Percentiles rank a stretch among this genome's conserved stretches.
Conservation (phyloP, 345 rosid genomes). For the Citrus medica region DNA sequence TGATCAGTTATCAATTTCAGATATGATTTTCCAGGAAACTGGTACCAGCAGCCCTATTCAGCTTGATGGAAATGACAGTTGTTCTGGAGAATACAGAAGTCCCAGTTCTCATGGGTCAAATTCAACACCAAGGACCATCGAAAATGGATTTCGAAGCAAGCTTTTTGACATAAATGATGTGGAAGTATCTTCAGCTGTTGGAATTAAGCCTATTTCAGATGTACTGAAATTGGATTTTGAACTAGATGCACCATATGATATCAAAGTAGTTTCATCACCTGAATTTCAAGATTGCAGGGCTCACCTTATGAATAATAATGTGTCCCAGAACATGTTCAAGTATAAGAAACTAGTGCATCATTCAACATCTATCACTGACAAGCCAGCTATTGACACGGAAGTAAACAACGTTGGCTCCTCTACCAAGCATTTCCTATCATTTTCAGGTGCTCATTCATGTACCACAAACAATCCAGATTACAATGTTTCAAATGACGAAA, state of each 20-base stretch:
- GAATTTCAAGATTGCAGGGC: neutral
- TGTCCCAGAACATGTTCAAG: neutral
- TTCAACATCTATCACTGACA: neutral
- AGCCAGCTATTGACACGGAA: neutral
- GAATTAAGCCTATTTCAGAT: conserved; percentile 4
- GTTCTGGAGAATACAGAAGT: neutral
- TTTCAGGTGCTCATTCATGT: neutral
- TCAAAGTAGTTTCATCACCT: neutral
- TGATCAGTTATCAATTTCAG: conserved; percentile 1
- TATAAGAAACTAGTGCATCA: neutral
- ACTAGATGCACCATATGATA: conserved; percentile 1
- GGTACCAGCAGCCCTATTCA: neutral
- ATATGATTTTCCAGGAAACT: neutral
- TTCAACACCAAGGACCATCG: neutral
- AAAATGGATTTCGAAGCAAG: conserved; percentile 8
- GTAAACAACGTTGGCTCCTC: conserved; percentile 5
- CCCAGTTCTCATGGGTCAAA: conserved; percentile 13
- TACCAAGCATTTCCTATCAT: neutral
- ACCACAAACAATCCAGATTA: neutral
- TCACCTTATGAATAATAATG: neutral
- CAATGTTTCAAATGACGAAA: neutral
- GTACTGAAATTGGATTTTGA: conserved; percentile 13
- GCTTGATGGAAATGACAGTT: conserved; percentile 6
- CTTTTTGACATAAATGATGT: conserved; percentile 4
- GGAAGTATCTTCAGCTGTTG: conserved; percentile 15